A percentile compares a stretch with the other conserved stretches of the same genome.
These are phyloP conservation scores for Crassisporium funariophilum DNA, from an alignment of 768 basidiomycete genomes.

Conservation along the genomic window DNA sequence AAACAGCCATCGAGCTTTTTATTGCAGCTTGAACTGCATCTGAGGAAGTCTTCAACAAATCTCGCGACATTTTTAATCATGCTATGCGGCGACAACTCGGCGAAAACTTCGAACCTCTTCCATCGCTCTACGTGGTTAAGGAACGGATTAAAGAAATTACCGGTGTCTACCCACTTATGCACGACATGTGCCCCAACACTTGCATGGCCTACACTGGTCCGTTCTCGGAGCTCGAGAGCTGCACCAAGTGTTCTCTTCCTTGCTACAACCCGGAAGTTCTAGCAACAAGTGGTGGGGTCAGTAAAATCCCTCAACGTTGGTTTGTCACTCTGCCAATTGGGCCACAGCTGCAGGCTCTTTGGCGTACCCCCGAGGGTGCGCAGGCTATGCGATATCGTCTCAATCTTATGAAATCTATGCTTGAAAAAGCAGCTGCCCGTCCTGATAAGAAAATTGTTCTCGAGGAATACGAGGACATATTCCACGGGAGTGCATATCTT, in stretches of 20 bases:
- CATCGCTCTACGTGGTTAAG: slow-evolving; percentile 9
- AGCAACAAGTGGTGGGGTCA: background rate
- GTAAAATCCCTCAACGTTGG: slow-evolving; percentile 6
- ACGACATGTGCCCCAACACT: slow-evolving; percentile 19
- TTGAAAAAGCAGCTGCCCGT: background rate
- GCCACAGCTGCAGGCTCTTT: slow-evolving; percentile 24
- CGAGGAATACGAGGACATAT: slow-evolving; percentile 24
- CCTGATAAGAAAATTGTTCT: background rate
- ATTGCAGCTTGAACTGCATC: slow-evolving; percentile 2
- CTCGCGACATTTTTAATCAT: slow-evolving; percentile 2
- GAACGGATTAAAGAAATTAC: slow-evolving; percentile 12
- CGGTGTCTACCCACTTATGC: slow-evolving; percentile 12
- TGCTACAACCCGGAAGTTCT: slow-evolving; percentile 5
- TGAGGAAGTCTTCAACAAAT: slow-evolving; percentile 6
- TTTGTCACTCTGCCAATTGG: slow-evolving; percentile 26
- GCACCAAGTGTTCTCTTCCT: slow-evolving; percentile 11
- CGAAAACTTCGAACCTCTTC: background rate
- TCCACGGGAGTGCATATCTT: slow-evolving; percentile 29
- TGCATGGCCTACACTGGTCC: slow-evolving; percentile 22
- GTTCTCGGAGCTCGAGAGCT: slow-evolving; percentile 3
- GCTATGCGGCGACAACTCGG: background rate
- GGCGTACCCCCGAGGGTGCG: slow-evolving; percentile 10
- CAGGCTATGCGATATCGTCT: slow-evolving; percentile 4
- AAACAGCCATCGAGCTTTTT: slow-evolving; percentile 6
- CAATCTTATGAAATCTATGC: slow-evolving; percentile 3